These are phyloP conservation scores for Linnemannia exigua DNA, from an alignment of 192 early-diverging fungal genomes.

Conservation along the genomic window DNA sequence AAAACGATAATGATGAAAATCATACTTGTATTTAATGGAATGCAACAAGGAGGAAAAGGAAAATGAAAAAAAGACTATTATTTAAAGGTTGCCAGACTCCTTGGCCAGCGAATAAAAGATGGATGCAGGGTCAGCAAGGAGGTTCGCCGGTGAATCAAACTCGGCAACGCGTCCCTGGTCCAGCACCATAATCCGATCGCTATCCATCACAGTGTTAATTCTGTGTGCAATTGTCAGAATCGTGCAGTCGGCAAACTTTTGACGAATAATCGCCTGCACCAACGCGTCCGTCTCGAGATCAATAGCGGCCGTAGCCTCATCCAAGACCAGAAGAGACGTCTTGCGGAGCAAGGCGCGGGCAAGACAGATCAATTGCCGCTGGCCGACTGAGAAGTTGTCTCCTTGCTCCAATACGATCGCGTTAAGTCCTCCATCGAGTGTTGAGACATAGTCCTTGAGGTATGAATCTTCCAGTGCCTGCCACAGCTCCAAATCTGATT, in stretches of 20 bases:
- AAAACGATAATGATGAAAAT: background rate
- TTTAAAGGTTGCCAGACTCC: slow-evolving; percentile 60
- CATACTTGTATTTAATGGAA: background rate
- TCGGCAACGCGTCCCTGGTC: slow-evolving; percentile 72
- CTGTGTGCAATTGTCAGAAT: slow-evolving; percentile 72
- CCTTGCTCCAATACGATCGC: slow-evolving; percentile 81
- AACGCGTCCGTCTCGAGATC: slow-evolving; percentile 56
- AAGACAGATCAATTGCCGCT: slow-evolving; percentile 78
- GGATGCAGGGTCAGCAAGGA: slow-evolving; percentile 43
- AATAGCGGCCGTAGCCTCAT: slow-evolving; percentile 69
- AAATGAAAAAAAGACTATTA: background rate
- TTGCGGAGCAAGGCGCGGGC: slow-evolving; percentile 76
- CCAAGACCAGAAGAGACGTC: slow-evolving; percentile 67
- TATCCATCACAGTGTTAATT: slow-evolving; percentile 68
- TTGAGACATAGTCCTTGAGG: slow-evolving; percentile 72
- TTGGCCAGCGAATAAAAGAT: slow-evolving; percentile 62
- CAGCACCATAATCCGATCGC: slow-evolving; percentile 80
- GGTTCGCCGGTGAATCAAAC: slow-evolving; percentile 47
- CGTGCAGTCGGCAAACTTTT: slow-evolving; percentile 57
- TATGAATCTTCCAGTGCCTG: slow-evolving; percentile 73
- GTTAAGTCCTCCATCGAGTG: slow-evolving; percentile 77
- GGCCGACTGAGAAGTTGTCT: slow-evolving; percentile 86
- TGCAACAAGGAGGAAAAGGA: background rate
- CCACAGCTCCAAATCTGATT: slow-evolving; percentile 75
- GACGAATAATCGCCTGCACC: slow-evolving; percentile 63